Percentiles rank a stretch among this genome's conserved stretches.
These are phyloP conservation scores for Fusarium beomiforme DNA, from an alignment of 2,329 filamentous ascomycete species.

Conservation along the genomic window DNA sequence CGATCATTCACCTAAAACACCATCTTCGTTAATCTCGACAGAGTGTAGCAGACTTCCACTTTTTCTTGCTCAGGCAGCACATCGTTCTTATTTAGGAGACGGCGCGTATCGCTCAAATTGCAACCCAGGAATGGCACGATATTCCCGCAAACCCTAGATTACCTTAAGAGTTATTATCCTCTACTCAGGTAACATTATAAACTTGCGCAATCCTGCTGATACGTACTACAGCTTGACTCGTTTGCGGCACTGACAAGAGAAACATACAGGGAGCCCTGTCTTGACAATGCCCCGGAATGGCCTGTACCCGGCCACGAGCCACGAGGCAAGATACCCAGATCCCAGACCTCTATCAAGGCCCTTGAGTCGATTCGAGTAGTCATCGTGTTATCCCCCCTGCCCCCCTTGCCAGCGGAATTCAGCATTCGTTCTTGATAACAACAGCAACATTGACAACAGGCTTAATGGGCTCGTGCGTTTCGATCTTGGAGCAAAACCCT, in stretches of 20 bases:
- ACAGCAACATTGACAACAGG: no score
- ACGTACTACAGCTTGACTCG: neutral
- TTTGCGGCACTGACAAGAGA: slow-evolving; percentile 5
- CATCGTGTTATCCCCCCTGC: neutral
- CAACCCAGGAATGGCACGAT: slow-evolving; percentile 4
- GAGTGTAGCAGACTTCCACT: neutral
- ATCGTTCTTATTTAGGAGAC: neutral
- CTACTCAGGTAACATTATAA: neutral
- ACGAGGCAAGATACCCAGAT: slow-evolving; percentile 30
- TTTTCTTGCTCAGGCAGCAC: neutral
- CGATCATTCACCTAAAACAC: neutral
- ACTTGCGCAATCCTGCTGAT: neutral
- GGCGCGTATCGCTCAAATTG: slow-evolving; percentile 3
- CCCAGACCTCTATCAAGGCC: slow-evolving; percentile 7
- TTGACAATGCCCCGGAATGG: slow-evolving; percentile 25
- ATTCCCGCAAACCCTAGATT: neutral
- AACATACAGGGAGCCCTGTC: slow-evolving; percentile 21
- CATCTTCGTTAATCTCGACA: neutral
- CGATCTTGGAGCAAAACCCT: slow-evolving; percentile 31
- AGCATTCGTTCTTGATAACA: neutral
- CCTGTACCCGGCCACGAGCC: slow-evolving; percentile 28
- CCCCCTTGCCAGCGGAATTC: neutral
- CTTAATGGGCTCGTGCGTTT: slow-evolving; percentile 30
- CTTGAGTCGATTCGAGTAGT: neutral
- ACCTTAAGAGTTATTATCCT: neutral